phyloP scores from a whole-genome alignment of 1,284 basidiomycete genomes.

The Puccinia triticina region DNA sequence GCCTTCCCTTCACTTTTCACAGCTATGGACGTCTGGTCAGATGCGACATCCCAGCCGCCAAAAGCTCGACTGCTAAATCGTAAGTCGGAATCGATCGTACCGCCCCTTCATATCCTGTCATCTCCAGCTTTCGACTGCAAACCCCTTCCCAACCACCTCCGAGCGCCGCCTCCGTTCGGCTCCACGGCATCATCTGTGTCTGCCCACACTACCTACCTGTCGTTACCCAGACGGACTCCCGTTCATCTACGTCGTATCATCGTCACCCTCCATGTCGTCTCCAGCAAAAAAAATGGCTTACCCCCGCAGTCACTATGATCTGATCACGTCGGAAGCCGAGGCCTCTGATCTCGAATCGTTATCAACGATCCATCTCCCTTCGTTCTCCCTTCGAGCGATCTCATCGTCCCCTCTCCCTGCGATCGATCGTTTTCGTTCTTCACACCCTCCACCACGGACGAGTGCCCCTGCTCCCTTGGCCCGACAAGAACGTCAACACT shows the following conservation, averaged over 20 bases:
- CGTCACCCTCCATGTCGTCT: not conserved
- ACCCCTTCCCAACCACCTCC: slow-evolving; percentile 11
- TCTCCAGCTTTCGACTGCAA: slow-evolving; percentile 16
- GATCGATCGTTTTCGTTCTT: slow-evolving; percentile 29
- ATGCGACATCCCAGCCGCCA: slow-evolving; percentile 50
- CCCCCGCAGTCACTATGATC: not conserved
- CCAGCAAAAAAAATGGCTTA: not conserved
- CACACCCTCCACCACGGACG: slow-evolving; percentile 24
- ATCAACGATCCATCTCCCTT: slow-evolving; percentile 6
- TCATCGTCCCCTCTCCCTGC: not conserved
- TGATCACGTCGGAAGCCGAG: slow-evolving; percentile 3
- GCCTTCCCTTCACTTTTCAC: not conserved
- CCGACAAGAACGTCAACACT: slow-evolving; percentile 42
- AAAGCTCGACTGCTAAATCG: slow-evolving; percentile 51
- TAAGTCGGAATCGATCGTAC: slow-evolving; percentile 43
- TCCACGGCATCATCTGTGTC: not conserved
- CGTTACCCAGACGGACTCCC: not conserved
- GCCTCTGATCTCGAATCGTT: slow-evolving; percentile 33
- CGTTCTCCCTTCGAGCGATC: slow-evolving; percentile 14
- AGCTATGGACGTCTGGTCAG: slow-evolving; percentile 47
- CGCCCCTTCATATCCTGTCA: slow-evolving; percentile 16
- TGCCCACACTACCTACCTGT: not conserved
- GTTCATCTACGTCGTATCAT: not conserved
- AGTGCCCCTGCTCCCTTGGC: slow-evolving; percentile 30
- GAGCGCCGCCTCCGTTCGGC: not conserved